Percentiles rank a stretch among this genome's conserved stretches.
Conservation (phyloP, 768 basidiomycete species). For the Mycena metata region DNA sequence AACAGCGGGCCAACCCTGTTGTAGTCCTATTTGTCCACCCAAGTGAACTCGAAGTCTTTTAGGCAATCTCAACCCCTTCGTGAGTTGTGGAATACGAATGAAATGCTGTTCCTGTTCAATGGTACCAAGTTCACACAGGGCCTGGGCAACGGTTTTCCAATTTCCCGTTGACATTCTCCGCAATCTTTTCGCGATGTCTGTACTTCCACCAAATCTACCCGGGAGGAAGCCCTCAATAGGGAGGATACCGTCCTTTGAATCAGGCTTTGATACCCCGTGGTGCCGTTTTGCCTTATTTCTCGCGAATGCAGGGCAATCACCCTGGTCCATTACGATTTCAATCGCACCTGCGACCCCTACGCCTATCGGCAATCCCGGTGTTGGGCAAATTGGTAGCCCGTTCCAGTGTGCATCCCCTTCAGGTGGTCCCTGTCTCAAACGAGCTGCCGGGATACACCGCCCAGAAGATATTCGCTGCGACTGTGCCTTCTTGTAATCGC, state of each 20-base stretch:
- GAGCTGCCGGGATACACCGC: not conserved
- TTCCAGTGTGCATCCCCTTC: not conserved
- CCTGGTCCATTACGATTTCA: not conserved
- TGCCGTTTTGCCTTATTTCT: not conserved
- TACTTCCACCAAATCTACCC: too few relatives aligned
- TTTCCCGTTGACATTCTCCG: not conserved
- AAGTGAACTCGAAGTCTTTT: too few relatives aligned
- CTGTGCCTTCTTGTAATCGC: not conserved
- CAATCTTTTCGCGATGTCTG: not conserved
- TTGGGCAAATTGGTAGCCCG: too few relatives aligned
- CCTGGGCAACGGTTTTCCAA: too few relatives aligned
- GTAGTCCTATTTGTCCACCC: too few relatives aligned
- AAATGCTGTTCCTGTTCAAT: too few relatives aligned
- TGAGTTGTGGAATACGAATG: too few relatives aligned
- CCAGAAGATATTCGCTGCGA: not conserved
- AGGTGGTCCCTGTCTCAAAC: not conserved
- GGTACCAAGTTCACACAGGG: too few relatives aligned
- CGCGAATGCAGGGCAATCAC: not conserved
- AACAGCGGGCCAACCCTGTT: too few relatives aligned
- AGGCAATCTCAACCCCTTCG: too few relatives aligned
- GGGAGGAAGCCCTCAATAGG: conserved; percentile 5
- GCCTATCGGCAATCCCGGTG: too few relatives aligned
- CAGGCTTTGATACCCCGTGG: not conserved
- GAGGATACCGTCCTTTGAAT: conserved; percentile 14
- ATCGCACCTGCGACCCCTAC: not conserved